phyloP scores from a whole-genome alignment of 768 basidiomycete species.

The Sistotremastrum niveocremeum region DNA sequence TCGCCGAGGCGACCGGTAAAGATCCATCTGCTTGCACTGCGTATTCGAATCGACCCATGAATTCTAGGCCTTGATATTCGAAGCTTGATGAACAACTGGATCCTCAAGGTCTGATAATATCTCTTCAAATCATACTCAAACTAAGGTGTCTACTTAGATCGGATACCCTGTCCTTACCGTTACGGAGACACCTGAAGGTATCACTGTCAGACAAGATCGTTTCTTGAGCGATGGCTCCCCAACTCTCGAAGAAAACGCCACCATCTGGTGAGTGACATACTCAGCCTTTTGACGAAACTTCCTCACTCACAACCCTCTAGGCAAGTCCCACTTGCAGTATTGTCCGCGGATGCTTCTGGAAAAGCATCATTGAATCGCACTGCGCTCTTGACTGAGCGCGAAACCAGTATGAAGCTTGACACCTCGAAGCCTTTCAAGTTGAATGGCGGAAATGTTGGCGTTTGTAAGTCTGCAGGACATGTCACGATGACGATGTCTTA shows the following conservation, averaged over 20 bases:
- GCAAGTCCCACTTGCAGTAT: constrained; percentile 68
- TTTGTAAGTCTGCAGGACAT: constrained; percentile 43
- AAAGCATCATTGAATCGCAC: constrained; percentile 45
- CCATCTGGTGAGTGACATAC: constrained; percentile 48
- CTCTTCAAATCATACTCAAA: background rate
- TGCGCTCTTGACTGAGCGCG: constrained; percentile 53
- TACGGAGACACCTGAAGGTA: constrained; percentile 55
- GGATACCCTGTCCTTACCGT: constrained; percentile 90
- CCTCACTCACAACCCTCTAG: constrained; percentile 20
- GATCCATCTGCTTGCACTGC: constrained; percentile 1
- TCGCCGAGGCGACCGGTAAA: constrained; percentile 53
- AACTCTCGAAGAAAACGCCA: constrained; percentile 73
- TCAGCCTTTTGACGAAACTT: background rate
- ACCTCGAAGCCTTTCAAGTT: constrained; percentile 74
- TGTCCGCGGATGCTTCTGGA: constrained; percentile 48
- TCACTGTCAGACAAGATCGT: constrained; percentile 78
- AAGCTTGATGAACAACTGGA: constrained; percentile 85
- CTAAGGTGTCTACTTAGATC: constrained; percentile 20
- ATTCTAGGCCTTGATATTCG: constrained; percentile 50
- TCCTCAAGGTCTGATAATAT: constrained; percentile 42
- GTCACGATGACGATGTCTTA: background rate
- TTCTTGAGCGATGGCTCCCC: constrained; percentile 80
- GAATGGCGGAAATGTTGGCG: constrained; percentile 79
- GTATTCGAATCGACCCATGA: background rate
- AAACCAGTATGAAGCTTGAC: constrained; percentile 57